Evolutionary conservation across 2,329 filamentous ascomycete genomes (phyloP).

Genomic region (Neofusicoccum parvum): DNA sequence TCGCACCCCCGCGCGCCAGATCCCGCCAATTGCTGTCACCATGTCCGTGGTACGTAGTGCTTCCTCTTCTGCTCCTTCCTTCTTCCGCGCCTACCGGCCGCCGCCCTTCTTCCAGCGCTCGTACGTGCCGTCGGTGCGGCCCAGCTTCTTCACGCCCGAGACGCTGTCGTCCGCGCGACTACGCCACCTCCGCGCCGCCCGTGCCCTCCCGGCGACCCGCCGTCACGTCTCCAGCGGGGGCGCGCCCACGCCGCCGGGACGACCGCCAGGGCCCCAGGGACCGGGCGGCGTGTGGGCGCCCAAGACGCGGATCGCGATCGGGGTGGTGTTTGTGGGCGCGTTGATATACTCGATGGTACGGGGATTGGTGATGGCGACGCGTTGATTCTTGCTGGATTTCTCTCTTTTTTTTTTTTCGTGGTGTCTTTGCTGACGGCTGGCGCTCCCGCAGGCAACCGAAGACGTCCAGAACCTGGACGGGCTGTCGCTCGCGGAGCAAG

Average conservation of each 20-base stretch:
- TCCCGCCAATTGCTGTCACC: background rate
- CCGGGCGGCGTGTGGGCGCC: conserved; percentile 23
- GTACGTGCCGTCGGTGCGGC: conserved; percentile 10
- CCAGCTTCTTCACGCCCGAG: conserved; percentile 10
- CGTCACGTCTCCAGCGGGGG: conserved; percentile 10
- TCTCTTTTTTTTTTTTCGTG: no score
- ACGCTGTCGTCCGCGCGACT: background rate
- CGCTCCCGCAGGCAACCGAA: conserved; percentile 29
- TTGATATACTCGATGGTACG: conserved; percentile 63
- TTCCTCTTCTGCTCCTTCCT: background rate
- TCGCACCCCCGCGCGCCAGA: background rate
- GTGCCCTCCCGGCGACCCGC: background rate
- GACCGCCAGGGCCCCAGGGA: background rate
- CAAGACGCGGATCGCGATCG: conserved; percentile 47
- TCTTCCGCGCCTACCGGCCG: conserved; percentile 15
- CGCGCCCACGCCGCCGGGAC: background rate
- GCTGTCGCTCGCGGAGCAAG: conserved; percentile 79
- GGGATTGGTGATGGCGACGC: background rate
- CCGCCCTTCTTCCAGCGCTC: conserved; percentile 19
- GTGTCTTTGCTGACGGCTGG: no score
- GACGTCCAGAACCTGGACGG: conserved; percentile 54
- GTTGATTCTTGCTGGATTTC: no score
- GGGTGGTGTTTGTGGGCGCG: conserved; percentile 55
- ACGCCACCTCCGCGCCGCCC: background rate
- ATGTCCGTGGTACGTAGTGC: conserved; percentile 22